Percentiles rank a stretch among this genome's conserved stretches.
Conservation (phyloP, 208 protist genomes). For the Leishmania gerbilli region DNA sequence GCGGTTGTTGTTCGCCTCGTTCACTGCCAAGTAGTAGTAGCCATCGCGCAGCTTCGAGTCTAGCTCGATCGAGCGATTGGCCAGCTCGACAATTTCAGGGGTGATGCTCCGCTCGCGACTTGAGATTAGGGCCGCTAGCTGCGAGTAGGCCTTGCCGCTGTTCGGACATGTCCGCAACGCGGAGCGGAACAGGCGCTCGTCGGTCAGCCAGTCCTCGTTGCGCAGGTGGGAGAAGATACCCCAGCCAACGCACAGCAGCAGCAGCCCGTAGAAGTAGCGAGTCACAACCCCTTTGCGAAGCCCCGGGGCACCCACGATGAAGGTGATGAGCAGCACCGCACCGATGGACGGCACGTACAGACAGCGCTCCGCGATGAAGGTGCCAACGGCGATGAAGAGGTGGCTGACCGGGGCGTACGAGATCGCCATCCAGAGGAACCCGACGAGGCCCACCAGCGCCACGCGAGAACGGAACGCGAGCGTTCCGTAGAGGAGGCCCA, state of each 20-base stretch:
- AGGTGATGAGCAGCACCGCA: constrained; percentile 30
- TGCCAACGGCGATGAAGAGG: constrained; percentile 83
- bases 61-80: constrained; percentile 30
- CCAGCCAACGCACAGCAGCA: constrained; percentile 42
- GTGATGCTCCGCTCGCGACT: constrained; percentile 20
- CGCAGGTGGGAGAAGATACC: constrained; percentile 34
- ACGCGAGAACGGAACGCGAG: constrained; percentile 14
- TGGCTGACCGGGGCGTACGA: constrained; percentile 83
- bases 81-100: constrained; percentile 29
- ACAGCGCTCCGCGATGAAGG: constrained; percentile 87
- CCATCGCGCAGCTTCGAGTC: constrained; percentile 38
- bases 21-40: constrained; percentile 52
- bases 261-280: constrained; percentile 25
- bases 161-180: constrained; percentile 48
- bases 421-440: constrained; percentile 63
- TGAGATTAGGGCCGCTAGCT: constrained; percentile 31
- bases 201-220: constrained; percentile 49
- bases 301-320: constrained; percentile 18
- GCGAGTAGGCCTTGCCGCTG: constrained; percentile 51
- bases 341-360: constrained; percentile 77
- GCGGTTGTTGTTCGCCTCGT: constrained; percentile 29
- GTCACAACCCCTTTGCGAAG: constrained; percentile 9
- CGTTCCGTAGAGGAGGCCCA: constrained; percentile 21
- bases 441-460: constrained; percentile 27
- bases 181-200: constrained; percentile 49